Evolutionary conservation across 495 filamentous ascomycete species (phyloP), one percentile per base, ranked within the genome.

Genomic region (Saxispiralis lemnorum): DNA sequence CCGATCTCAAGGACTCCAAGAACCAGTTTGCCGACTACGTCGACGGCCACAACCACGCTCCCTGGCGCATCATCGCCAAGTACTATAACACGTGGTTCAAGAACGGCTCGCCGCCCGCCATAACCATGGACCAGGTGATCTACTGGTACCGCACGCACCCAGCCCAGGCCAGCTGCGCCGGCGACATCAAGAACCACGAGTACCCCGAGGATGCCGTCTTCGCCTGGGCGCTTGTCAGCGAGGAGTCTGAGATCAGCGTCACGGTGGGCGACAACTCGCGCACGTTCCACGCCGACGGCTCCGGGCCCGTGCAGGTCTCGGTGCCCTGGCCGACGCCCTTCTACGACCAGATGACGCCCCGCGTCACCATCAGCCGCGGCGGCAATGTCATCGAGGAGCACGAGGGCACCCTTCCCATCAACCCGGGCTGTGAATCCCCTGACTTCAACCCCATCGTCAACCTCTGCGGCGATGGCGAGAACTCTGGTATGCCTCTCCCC

Each of bases 141-240:
- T 53, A 40, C 47, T 56, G 53, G 53, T 51, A 56, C 45, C 53
- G 53, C 28, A 38, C 44, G 14, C 53, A 54, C 41, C 53, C 53
- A 24, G 51, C 51, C 24, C 30, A 19, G 13, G 48, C 45, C 13
- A n/a, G 15, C 32, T 56, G 53, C 44, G 13, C 39, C 12, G 39
- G 47, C 14, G 39, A 21, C 30, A 38, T 55, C 17, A 41, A 49
- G 31, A 55, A 55, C 43, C 21, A 43, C 32, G 13, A 28, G 5
- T 35, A 36, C 12, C 52, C 52, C 4, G 37, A 32, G 12, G 52
- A 55, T 24, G 52, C 52, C 20, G 52, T 55, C 41, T 52, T 55
- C 39, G 52, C 52, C n/a, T 55, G 52, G 52, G 52, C 52, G 36
- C 43, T 55, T 7, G 52, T 52, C 16, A 30, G 10, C 7, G 20